Evolutionary conservation across 2,329 filamentous ascomycete species (phyloP).

Genomic region (Penicillium sp.): DNA sequence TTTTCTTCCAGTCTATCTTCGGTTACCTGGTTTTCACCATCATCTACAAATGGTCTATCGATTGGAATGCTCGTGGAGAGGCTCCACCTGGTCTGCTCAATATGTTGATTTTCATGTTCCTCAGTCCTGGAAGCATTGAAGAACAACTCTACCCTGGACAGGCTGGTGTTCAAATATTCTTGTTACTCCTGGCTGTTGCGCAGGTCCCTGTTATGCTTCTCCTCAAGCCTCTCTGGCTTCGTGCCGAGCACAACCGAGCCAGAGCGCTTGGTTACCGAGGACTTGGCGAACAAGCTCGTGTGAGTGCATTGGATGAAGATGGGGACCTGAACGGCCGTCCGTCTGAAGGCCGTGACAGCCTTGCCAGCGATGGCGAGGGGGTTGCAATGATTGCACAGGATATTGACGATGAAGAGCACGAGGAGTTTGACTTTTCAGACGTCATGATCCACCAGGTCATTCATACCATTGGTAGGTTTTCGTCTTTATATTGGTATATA

Average conservation of each 20-base stretch:
- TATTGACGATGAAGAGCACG: slow-evolving; percentile 74
- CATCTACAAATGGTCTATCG: slow-evolving; percentile 92
- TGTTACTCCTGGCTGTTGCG: slow-evolving; percentile 75
- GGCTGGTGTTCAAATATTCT: slow-evolving; percentile 66
- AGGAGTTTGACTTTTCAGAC: slow-evolving; percentile 96
- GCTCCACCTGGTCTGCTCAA: slow-evolving; percentile 86
- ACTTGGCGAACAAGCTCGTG: slow-evolving; percentile 80
- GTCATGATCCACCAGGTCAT: slow-evolving; percentile 99
- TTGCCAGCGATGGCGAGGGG: slow-evolving; percentile 73
- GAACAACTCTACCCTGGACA: slow-evolving; percentile 77
- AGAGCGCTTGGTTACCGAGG: slow-evolving; percentile 86
- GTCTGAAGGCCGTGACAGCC: slow-evolving; percentile 61
- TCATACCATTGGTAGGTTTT: slow-evolving; percentile 69
- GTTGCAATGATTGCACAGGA: slow-evolving; percentile 87
- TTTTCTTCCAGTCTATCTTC: slow-evolving; percentile 99
- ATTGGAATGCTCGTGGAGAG: slow-evolving; percentile 68
- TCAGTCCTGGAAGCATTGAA: slow-evolving; percentile 69
- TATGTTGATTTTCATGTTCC: slow-evolving; percentile 99
- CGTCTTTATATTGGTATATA: background rate
- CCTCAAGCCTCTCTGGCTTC: slow-evolving; percentile 92
- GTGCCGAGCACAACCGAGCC: slow-evolving; percentile 87
- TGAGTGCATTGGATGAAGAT: slow-evolving; percentile 87
- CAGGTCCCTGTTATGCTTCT: slow-evolving; percentile 91
- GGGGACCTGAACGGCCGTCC: slow-evolving; percentile 64
- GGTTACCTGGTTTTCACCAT: slow-evolving; percentile 93